A percentile compares a stretch with the other conserved stretches of the same genome.
These are phyloP conservation scores for Ascochyta viciae-villosae DNA, from an alignment of 2,329 filamentous ascomycete species.

Conservation along the genomic window DNA sequence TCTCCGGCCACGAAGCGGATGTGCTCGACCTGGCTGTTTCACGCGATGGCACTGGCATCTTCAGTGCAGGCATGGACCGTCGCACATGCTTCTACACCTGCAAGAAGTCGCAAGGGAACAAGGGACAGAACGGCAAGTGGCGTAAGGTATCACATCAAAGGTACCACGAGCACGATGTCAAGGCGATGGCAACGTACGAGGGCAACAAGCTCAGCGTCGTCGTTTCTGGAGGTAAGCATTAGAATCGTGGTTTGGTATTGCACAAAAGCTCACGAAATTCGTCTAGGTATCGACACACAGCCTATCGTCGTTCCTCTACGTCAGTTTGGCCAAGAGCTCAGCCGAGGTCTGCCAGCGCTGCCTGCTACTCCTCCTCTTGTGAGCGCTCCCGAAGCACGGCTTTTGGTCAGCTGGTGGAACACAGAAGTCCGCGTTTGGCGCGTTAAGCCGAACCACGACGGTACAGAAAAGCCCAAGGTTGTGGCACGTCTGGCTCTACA, in stretches of 20 bases:
- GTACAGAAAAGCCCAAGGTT: slow-evolving; percentile 52
- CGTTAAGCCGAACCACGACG: slow-evolving; percentile 58
- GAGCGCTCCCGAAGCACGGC: slow-evolving; percentile 74
- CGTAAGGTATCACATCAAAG: slow-evolving; percentile 83
- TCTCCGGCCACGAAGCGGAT: slow-evolving; percentile 88
- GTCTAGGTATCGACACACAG: slow-evolving; percentile 79
- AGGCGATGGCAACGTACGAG: slow-evolving; percentile 91
- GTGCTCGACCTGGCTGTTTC: slow-evolving; percentile 86
- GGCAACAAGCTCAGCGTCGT: slow-evolving; percentile 82
- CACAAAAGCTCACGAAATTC: not conserved
- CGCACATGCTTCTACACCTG: slow-evolving; percentile 80
- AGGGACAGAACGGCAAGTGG: slow-evolving; percentile 66
- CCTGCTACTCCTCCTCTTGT: slow-evolving; percentile 78
- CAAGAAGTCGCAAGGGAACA: slow-evolving; percentile 31
- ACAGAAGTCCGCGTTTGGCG: slow-evolving; percentile 85
- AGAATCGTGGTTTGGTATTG: not conserved
- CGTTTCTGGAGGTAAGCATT: slow-evolving; percentile 80
- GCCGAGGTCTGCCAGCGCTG: slow-evolving; percentile 80
- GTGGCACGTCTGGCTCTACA: slow-evolving; percentile 51
- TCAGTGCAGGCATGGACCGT: slow-evolving; percentile 92
- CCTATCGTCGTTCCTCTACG: slow-evolving; percentile 83
- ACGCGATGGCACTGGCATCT: slow-evolving; percentile 78
- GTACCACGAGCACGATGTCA: slow-evolving; percentile 94
- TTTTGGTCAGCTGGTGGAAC: slow-evolving; percentile 93
- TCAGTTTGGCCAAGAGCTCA: slow-evolving; percentile 78